A percentile compares a stretch with the other conserved stretches of the same genome.
Conservation (phyloP, 345 rosid genomes). For the Camelina laxa region DNA sequence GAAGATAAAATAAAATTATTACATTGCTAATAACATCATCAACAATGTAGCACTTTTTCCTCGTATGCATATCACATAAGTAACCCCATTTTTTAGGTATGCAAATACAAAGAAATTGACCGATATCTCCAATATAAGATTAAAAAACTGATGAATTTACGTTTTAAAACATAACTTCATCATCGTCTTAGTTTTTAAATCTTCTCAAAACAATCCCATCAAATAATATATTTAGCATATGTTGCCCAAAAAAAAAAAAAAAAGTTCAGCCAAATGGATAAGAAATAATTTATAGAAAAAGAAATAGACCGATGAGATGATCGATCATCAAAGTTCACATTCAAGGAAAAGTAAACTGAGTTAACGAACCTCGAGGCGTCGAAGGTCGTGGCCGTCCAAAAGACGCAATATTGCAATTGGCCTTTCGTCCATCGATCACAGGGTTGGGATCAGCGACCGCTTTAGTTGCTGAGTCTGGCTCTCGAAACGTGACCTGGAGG, state of each 20-base stretch:
- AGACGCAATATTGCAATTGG: slow-evolving; percentile 93
- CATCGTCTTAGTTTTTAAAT: not conserved
- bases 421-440: slow-evolving; percentile 84
- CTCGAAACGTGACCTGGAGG: slow-evolving; percentile 82
- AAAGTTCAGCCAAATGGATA: not conserved
- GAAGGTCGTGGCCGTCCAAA: slow-evolving; percentile 84
- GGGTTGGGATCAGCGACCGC: slow-evolving; percentile 87
- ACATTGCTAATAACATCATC: slow-evolving; percentile 12
- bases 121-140: not conserved
- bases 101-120: not conserved
- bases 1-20: not conserved
- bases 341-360: slow-evolving; percentile 1
- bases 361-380: slow-evolving; percentile 71
- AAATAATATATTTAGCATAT: not conserved
- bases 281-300: not conserved
- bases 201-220: not conserved
- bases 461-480: slow-evolving; percentile 82
- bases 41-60: slow-evolving; percentile 24
- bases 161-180: not conserved
- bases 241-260: too few relatives aligned
- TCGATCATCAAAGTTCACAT: slow-evolving; percentile 12
- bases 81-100: not conserved
- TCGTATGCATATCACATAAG: not conserved
- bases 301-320: not conserved
- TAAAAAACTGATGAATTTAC: not conserved